A percentile compares a stretch with the other conserved stretches of the same genome.
These are phyloP conservation scores for Fusarium lyarnte DNA, from an alignment of 2,329 filamentous ascomycete genomes.

Conservation along the genomic window DNA sequence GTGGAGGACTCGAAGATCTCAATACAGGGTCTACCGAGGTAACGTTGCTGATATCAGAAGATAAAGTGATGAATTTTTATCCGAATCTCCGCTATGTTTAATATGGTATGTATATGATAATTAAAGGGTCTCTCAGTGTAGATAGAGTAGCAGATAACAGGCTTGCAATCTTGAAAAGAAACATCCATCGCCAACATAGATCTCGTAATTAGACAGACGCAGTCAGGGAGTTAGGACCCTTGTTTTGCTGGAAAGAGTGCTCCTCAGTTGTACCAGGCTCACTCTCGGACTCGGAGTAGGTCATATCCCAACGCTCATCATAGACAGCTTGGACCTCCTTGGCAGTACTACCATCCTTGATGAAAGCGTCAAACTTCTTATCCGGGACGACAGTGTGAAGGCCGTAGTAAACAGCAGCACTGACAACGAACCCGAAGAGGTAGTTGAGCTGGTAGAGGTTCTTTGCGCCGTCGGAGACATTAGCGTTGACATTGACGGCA, in stretches of 20 bases:
- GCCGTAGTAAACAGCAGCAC: constrained; percentile 44
- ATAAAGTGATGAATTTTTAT: neutral
- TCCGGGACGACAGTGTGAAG: constrained; percentile 48
- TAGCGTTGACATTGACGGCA: constrained; percentile 48
- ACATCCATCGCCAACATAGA: neutral
- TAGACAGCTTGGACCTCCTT: constrained; percentile 44
- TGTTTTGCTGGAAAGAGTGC: constrained; percentile 13
- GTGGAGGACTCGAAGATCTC: constrained; percentile 2
- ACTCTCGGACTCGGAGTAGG: constrained; percentile 27
- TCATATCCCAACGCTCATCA: constrained; percentile 47
- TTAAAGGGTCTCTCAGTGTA: neutral
- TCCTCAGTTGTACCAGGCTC: constrained; percentile 17
- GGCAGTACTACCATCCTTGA: constrained; percentile 37
- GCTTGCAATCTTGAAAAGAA: neutral
- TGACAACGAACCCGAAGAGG: constrained; percentile 51
- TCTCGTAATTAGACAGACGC: constrained; percentile 9
- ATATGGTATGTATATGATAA: neutral
- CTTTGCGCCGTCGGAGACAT: constrained; percentile 49
- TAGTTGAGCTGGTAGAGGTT: constrained; percentile 54
- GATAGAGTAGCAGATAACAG: neutral
- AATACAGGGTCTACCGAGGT: constrained; percentile 7
- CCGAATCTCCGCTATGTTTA: neutral
- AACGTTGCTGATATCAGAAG: neutral
- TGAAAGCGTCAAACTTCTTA: constrained; percentile 42
- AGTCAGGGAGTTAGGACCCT: constrained; percentile 15